Evolutionary conservation across 495 filamentous ascomycete species (phyloP), one percentile per base, ranked within the genome.

Genomic region (Viridothelium virens): DNA sequence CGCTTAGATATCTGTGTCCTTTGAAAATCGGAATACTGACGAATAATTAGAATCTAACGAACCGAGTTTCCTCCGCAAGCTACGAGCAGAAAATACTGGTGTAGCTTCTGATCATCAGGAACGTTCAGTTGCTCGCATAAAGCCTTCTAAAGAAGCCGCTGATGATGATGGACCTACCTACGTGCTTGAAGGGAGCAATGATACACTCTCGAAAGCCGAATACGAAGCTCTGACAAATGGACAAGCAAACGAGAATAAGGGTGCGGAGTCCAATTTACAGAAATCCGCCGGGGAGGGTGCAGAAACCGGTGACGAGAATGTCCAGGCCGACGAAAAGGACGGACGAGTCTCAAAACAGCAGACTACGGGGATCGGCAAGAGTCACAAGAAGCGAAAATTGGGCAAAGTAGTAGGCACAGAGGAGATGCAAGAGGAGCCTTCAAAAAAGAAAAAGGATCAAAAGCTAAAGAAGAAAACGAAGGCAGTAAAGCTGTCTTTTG

Each of bases 81-180:
- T 82, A 56, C 72, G 77, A 34, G 75, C 68, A 25, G 73, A 80
- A 67, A 73, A 76, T 48, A 72, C 76, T 47, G 74, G 77, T 14
- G 71, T 62, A 2, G 70, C 74, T 59, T 48, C 71, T 3, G 71
- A 70, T 39, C 69, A 74, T 16, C 80, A 79, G 61, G 77, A 81
- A 46, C 73, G 74, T 9, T 76, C 72, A 14, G 69, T 80, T 18
- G 77, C 78, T 5, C 76, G 78, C 0, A 74, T 75, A 14, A 79
- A 77, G 62, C 61, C 70, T 7, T 48, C 63, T 38, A 76, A 76
- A 62, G 71, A 77, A 36, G 76, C 75, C 5, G 74, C 79, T 48
- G 77, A 78, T 0, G 77, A 79, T 2, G 78, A 80, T 66, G 80
- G 71, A n/a, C 79, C 78, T 34, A 74, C 79, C 1, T 81, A 81